A percentile compares a stretch with the other conserved stretches of the same genome.
phyloP scores from a whole-genome alignment of 306 rosid genomes.

The Acacia acuminata region DNA sequence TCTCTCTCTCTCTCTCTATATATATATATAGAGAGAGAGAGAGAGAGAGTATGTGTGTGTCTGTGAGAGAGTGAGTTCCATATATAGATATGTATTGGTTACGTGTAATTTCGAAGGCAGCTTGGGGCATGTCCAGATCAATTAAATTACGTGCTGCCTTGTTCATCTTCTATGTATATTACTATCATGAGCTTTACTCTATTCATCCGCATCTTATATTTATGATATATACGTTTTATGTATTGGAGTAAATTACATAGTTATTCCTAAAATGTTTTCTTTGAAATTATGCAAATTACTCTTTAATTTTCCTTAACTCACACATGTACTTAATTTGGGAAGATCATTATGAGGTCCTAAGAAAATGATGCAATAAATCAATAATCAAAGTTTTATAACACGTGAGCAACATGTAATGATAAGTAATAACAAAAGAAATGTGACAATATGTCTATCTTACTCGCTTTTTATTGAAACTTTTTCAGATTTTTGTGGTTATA shows the following conservation, averaged over 20 bases:
- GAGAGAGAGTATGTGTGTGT: too few relatives aligned
- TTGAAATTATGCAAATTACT: background rate
- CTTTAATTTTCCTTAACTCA: background rate
- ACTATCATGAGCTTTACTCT: background rate
- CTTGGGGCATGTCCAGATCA: background rate
- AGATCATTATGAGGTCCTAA: too few relatives aligned
- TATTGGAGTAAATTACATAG: background rate
- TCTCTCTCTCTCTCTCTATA: too few relatives aligned
- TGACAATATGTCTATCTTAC: too few relatives aligned
- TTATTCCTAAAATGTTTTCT: background rate
- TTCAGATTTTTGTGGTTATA: too few relatives aligned
- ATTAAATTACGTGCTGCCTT: background rate
- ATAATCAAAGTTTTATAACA: too few relatives aligned
- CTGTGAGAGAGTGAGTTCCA: background rate
- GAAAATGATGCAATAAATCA: too few relatives aligned
- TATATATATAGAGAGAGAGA: background rate
- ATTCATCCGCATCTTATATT: background rate
- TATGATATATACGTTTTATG: background rate
- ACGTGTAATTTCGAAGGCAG: background rate
- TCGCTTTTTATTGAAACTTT: too few relatives aligned
- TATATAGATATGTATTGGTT: background rate
- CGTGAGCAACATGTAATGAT: too few relatives aligned
- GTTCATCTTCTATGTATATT: background rate
- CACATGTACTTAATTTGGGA: too few relatives aligned
- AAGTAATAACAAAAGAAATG: too few relatives aligned